phyloP scores from a whole-genome alignment of 1,284 basidiomycete species.

The Peniophora sp. region DNA sequence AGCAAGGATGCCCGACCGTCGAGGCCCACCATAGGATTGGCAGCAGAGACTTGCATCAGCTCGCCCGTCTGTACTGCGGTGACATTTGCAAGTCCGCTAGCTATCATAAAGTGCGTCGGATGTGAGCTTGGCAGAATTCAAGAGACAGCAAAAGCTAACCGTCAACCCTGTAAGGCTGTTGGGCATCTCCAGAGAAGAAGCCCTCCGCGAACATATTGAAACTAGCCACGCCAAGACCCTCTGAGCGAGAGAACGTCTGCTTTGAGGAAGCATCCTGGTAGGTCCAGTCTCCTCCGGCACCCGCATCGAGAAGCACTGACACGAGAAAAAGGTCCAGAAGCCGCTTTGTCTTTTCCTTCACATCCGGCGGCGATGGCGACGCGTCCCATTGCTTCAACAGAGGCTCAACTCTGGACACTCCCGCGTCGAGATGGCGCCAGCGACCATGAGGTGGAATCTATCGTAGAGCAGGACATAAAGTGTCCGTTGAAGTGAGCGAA shows the following conservation, averaged over 20 bases:
- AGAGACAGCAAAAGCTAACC: constrained; percentile 35
- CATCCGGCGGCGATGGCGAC: constrained; percentile 35
- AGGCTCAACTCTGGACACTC: constrained; percentile 52
- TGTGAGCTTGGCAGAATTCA: not conserved
- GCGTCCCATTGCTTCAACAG: constrained; percentile 49
- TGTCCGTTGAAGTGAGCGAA: constrained; percentile 1
- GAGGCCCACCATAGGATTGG: constrained; percentile 87
- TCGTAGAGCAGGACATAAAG: not conserved
- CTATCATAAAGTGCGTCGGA: constrained; percentile 36
- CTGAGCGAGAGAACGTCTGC: constrained; percentile 65
- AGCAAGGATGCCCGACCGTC: constrained; percentile 81
- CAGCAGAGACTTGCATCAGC: constrained; percentile 74
- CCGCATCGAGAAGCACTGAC: constrained; percentile 90
- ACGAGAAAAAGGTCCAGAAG: constrained; percentile 90
- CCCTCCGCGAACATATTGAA: constrained; percentile 85
- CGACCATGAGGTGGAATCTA: constrained; percentile 88
- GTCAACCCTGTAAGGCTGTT: constrained; percentile 70
- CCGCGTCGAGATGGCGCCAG: constrained; percentile 83
- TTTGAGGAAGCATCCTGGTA: constrained; percentile 63
- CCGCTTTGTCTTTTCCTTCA: constrained; percentile 61
- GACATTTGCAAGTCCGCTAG: constrained; percentile 62
- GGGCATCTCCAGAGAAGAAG: constrained; percentile 65
- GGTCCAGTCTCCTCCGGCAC: constrained; percentile 80
- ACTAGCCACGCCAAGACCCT: constrained; percentile 90
- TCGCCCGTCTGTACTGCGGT: constrained; percentile 54